Evolutionary conservation across 2,329 filamentous ascomycete species (phyloP), one percentile per base, ranked within the genome.

Genomic region (Trichoderma sp.): DNA sequence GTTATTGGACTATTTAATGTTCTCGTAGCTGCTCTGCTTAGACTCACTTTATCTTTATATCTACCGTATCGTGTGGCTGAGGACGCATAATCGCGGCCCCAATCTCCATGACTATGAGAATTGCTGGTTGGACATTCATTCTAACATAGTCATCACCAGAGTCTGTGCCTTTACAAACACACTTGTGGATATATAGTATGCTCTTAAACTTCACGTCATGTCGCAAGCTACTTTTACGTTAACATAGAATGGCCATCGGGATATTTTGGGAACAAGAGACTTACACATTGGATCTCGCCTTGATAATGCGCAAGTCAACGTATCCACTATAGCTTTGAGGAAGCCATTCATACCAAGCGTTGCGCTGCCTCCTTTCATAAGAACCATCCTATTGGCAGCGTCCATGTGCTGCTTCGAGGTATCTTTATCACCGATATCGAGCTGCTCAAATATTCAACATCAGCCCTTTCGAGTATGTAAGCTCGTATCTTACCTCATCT

Each of bases 271-370:
- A 13, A 6, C 0, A 12, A n/a, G 34, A 50, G 28, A 15, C 66
- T 34, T 34, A 68, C 66, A 59, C 15, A 68, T 68, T 34, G 66
- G 66, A 20, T 68, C 57, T 20, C 28, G 66, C 12, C 39, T n/a
- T 13, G 55, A 36, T 15, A 68, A 12, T 26, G 66, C 66, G 28
- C 66, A 68, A 23, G 66, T 68, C 32, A 68, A 36, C 2, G 66
- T 68, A 50, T 61, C 55, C 17, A 68, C 66, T 23, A 68, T 59
- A 6, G 66, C 66, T 1, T 39, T 28, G 13, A 68, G 66, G 11
- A 68, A 68, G 26, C 66, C 66, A 28, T 68, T 68, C 36, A 68
- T 47, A 6, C 66, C 66, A 47, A 68, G 66, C 8, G n/a, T 68
- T 26, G 57, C 39, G n/a, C 23, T 68, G n/a, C 66, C 66, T 15